phyloP scores from a whole-genome alignment of 176 grass and related monocot genomes.

The barley (Hordeum vulgare) region MorexV3_pseudomolecules_assembly NC_058523.1:449422399-449422898 shows the following conservation, averaged over 20 bases:
- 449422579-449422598: slow-evolving; percentile 49
- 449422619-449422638: slow-evolving; percentile 39
- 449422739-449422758: slow-evolving; percentile 69
- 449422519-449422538: slow-evolving; percentile 88
- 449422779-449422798: slow-evolving; percentile 78
- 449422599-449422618: slow-evolving; percentile 29
- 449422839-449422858: slow-evolving; percentile 80
- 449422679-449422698: slow-evolving; percentile 80
- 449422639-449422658: slow-evolving; percentile 87
- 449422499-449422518: slow-evolving; percentile 41
- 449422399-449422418: slow-evolving; percentile 88
- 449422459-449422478: slow-evolving; percentile 91
- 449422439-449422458: slow-evolving; percentile 99
- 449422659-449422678: slow-evolving; percentile 54
- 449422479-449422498: slow-evolving; percentile 60
- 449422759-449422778: slow-evolving; percentile 91
- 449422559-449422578: slow-evolving; percentile 76
- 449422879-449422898: slow-evolving; percentile 95
- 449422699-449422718: slow-evolving; percentile 64
- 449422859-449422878: slow-evolving; percentile 94
- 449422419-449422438: slow-evolving; percentile 97
- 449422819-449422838: slow-evolving; percentile 88
- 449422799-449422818: slow-evolving; percentile 98
- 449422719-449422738: neutral
- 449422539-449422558: slow-evolving; percentile 81